Conservation (phyloP, 176 grass and related monocot genomes). For the Tillandsia fasciculata region DNA sequence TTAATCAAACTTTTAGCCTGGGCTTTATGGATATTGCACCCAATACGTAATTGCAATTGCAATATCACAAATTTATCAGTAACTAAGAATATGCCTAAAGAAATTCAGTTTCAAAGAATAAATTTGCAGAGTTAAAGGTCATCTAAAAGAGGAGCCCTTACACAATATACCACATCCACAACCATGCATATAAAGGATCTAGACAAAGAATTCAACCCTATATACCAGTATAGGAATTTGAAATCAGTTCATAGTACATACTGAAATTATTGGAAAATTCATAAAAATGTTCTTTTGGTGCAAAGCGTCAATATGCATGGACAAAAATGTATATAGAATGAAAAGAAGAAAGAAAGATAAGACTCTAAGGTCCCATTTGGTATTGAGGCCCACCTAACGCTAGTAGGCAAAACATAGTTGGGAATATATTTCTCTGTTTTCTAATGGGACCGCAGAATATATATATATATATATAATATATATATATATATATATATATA, state of each 20-base stretch:
- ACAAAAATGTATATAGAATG: not conserved
- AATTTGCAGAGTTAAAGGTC: not conserved
- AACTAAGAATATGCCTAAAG: not conserved
- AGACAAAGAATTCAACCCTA: not conserved
- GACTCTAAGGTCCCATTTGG: too few relatives aligned
- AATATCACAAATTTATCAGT: too few relatives aligned
- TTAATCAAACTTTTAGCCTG: too few relatives aligned
- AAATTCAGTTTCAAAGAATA: not conserved
- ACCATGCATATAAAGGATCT: not conserved
- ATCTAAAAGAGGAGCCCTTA: not conserved
- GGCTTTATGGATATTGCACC: too few relatives aligned
- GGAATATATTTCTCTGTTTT: too few relatives aligned
- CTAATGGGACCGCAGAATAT: too few relatives aligned
- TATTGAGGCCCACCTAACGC: too few relatives aligned
- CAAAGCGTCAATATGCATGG: not conserved
- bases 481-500: too few relatives aligned
- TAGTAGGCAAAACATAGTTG: too few relatives aligned
- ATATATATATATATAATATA: too few relatives aligned
- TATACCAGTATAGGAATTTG: not conserved
- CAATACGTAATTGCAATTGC: too few relatives aligned
- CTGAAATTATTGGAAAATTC: not conserved
- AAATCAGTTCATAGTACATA: not conserved
- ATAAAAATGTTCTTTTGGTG: not conserved
- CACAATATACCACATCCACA: not conserved
- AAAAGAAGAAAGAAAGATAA: not conserved